Evolutionary conservation across 345 rosid species (phyloP), one percentile per base, ranked within the genome.

Genomic region (Camelina hispida): DNA sequence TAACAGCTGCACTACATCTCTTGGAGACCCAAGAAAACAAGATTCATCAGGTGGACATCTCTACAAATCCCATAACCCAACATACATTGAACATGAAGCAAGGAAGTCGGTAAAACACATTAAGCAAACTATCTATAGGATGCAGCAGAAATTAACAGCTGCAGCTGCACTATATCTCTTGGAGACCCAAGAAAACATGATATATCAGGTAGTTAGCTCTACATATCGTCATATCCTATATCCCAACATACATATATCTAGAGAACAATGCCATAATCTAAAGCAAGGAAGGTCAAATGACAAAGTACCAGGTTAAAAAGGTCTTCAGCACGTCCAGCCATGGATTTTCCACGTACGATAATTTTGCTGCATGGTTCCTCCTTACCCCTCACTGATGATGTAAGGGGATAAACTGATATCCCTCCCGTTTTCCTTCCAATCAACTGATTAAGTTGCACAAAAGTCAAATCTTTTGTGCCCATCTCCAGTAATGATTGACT

Each of bases 351-450:
- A 72, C 94, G 91, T 48, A 91, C 96, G 74, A 95, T 83, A 62
- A 95, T 75, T 80, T 85, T 91, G 80, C 93, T 89, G 65, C 87
- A 87, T 35, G 93, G 99, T 70, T 90, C 96, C 66, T 81, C 84
- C 75, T 78, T 86, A 30, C 94, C 98, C 42, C 85, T 81, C 44
- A 95, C 64, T 23, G 99, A 89, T 77, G 98, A 95, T 71, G 93
- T 89, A 74, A 90, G 86, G 60, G 98, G 98, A 81, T 87, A 95
- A 74, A 95, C 88, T 13, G 98, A 95, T 81, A 95, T 90, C 32
- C 99, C 98, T 47, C 98, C 99, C 17, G 99, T 95, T 86, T 92
- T 95, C 84, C 97, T 86, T 83, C 99, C 99, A 86, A 95, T 90
- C 76, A 95, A 82, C 80, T 95, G 99, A 84, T 95, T 92, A 64